Evolutionary conservation across 31 red algal species (phyloP).

Genomic region (Pterothamnion heteromorphum): DNA sequence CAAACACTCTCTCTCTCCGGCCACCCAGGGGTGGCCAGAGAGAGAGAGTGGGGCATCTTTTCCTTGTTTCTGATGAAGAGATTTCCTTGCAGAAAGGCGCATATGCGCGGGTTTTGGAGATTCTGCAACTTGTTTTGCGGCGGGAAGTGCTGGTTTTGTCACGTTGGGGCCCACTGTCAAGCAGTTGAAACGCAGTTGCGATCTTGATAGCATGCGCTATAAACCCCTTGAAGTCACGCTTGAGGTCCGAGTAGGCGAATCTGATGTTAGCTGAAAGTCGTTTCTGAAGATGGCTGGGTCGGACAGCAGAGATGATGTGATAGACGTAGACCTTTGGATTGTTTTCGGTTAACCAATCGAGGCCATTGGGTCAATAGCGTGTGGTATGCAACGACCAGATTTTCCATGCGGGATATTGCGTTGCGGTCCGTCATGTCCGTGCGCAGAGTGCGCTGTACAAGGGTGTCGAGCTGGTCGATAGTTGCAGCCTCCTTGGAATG

Average conservation of each 20-base stretch:
- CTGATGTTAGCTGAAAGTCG: neutral
- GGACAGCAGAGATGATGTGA: neutral
- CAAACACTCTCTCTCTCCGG: too few species aligned
- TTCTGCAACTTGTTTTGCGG: too few species aligned
- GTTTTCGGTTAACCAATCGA: neutral
- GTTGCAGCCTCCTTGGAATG: neutral
- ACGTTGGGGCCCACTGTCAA: neutral
- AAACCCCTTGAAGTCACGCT: neutral
- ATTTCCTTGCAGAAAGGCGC: too few species aligned
- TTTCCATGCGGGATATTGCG: neutral
- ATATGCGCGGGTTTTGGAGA: too few species aligned
- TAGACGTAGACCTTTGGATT: neutral
- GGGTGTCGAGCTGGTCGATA: neutral
- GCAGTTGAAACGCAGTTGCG: neutral
- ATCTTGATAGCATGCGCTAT: neutral
- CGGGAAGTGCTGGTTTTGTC: neutral
- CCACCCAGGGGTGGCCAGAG: too few species aligned
- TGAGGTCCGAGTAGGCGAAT: neutral
- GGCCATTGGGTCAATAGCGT: too few species aligned
- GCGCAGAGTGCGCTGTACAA: neutral
- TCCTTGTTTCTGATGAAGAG: too few species aligned
- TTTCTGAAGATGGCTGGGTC: neutral
- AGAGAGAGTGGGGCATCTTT: too few species aligned
- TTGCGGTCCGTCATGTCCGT: neutral
- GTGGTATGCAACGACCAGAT: neutral